Evolutionary conservation across 106 monocot species (phyloP), one percentile per base, ranked within the genome.

Genomic region (Alisma plantagoaquatica): DNA sequence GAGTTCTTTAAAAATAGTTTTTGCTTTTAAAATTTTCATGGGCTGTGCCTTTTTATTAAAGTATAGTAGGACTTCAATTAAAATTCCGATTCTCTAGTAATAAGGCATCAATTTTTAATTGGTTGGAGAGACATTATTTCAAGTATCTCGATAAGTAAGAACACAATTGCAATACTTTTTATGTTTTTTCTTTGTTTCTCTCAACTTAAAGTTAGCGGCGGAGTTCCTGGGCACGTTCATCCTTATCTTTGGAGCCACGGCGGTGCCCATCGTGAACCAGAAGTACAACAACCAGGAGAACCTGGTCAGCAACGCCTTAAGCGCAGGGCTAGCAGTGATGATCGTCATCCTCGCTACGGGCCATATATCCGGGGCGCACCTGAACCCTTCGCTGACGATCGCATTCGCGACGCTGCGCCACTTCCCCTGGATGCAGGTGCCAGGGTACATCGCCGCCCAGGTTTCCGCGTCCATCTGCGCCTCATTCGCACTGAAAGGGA

Each of bases 171-270:
- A n/a, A n/a, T n/a, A n/a, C 48, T 23, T 49, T 38, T 38, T 38
- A 6, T 38, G 14, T 5, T 38, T 38, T 38, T 14, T 38, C 14
- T 38, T 8, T 23, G 23, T 49, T 2, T 10, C 21, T 21, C 22
- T 49, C 17, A 21, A 49, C 2, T 33, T 29, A 54, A 69, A 94
- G 93, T 53, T 94, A 0, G 87, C 74, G 10, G 93, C 93, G 0
- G 93, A 94, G 60, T 94, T 94, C 33, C 68, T 94, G 41, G 93
- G 93, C 19, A 94, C 93, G 20, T 94, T 94, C 80, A 94, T 94
- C 63, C 93, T 94, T 11, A 94, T 94, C 52, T 94, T 94, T 61
- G 73, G 73, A 12, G 93, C 93, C 1, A 83, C 93, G 15, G 93
- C 93, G 5, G 87, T 70, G 0, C 93, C 93, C 6, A 94, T 94